phyloP scores from a whole-genome alignment of 352 stramenopile genomes.

The Pythium phragmitis region DNA sequence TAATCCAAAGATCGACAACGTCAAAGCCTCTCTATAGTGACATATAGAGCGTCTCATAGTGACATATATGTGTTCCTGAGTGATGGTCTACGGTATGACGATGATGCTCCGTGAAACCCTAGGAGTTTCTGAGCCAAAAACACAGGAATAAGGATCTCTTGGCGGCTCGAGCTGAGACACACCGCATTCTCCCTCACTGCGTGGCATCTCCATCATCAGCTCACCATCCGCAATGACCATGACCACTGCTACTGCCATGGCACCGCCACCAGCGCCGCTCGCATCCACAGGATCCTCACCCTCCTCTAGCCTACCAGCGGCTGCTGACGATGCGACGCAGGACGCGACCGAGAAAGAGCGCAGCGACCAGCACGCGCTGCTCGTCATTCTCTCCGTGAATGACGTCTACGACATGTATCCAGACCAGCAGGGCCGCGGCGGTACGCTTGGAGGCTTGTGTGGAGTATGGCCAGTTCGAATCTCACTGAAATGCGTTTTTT shows the following conservation, averaged over 20 bases:
- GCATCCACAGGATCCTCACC: neutral
- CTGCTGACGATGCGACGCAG: neutral
- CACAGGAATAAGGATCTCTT: too few relatives aligned
- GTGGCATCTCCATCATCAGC: neutral
- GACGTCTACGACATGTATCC: slow-evolving; percentile 78
- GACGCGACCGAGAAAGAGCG: neutral
- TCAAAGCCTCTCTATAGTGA: too few relatives aligned
- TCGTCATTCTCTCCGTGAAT: slow-evolving; percentile 67
- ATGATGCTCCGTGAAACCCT: too few relatives aligned
- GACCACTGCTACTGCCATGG: slow-evolving; percentile 3
- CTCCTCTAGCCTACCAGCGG: neutral
- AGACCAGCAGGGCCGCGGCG: slow-evolving; percentile 55
- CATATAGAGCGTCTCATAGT: too few relatives aligned
- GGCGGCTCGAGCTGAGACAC: too few relatives aligned
- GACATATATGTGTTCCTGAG: slow-evolving; percentile 3
- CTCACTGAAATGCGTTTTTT: neutral
- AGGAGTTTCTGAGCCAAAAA: too few relatives aligned
- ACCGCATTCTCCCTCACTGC: neutral
- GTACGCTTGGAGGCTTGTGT: slow-evolving; percentile 10
- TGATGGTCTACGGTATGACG: slow-evolving; percentile 1
- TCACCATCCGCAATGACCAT: slow-evolving; percentile 5
- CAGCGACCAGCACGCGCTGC: slow-evolving; percentile 20
- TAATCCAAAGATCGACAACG: too few relatives aligned
- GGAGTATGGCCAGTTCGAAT: neutral
- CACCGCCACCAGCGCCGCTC: neutral